Percentiles rank a stretch among this genome's conserved stretches.
Evolutionary conservation across 2,329 filamentous ascomycete genomes (phyloP).

Genomic region (Alternaria arbusti): DNA sequence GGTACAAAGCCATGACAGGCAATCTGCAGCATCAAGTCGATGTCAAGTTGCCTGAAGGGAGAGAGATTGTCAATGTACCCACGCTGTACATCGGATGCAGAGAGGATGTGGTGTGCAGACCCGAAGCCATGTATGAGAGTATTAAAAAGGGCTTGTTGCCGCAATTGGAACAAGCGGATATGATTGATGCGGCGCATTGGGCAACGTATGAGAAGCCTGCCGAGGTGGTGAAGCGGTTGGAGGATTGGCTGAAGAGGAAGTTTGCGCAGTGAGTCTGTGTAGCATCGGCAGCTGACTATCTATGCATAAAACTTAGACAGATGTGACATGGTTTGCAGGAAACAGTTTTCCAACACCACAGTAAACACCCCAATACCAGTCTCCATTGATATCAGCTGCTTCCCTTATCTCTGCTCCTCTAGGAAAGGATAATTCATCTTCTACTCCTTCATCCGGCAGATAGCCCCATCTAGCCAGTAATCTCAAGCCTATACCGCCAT

Average conservation of each 20-base stretch:
- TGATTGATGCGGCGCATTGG: slow-evolving; percentile 48
- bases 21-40: slow-evolving; percentile 38
- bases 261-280: neutral
- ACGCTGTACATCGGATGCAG: slow-evolving; percentile 45
- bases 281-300: neutral
- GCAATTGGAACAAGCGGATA: slow-evolving; percentile 38
- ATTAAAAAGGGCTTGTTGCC: slow-evolving; percentile 37
- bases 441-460: slow-evolving; percentile 69
- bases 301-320: slow-evolving; percentile 6
- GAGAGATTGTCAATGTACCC: slow-evolving; percentile 44
- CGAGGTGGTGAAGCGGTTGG: slow-evolving; percentile 31
- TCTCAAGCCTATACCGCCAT: slow-evolving; percentile 72
- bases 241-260: slow-evolving; percentile 25
- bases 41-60: slow-evolving; percentile 26
- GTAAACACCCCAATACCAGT: slow-evolving; percentile 89
- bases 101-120: slow-evolving; percentile 45
- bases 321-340: slow-evolving; percentile 72
- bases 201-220: slow-evolving; percentile 43
- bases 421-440: slow-evolving; percentile 84
- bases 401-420: slow-evolving; percentile 82
- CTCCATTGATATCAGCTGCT: slow-evolving; percentile 84
- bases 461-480: slow-evolving; percentile 76
- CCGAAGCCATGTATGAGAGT: slow-evolving; percentile 36
- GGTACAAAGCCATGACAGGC: slow-evolving; percentile 41
- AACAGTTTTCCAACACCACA: slow-evolving; percentile 81